Conservation (phyloP, 179 eudicot species). For the Silene noctiflora region DNA sequence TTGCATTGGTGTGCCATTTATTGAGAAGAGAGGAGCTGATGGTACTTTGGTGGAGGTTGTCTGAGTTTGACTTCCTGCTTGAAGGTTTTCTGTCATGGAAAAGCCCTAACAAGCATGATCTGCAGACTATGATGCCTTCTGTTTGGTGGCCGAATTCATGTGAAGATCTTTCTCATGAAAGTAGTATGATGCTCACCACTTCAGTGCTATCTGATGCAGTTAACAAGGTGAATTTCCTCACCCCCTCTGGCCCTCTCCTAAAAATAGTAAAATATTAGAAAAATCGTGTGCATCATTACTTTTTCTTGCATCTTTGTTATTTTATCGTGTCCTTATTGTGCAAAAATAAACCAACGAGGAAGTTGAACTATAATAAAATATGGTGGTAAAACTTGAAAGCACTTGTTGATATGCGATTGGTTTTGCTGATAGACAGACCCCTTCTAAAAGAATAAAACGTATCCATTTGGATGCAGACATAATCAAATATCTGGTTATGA, state of each 20-base stretch:
- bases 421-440: neutral
- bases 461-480: neutral
- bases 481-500: neutral
- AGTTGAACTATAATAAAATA: neutral
- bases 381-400: neutral
- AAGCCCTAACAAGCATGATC: conserved; percentile 82
- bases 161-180: conserved; percentile 74
- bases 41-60: conserved; percentile 77
- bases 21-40: conserved; percentile 73
- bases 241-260: neutral
- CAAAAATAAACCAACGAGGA: neutral
- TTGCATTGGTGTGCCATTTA: conserved; percentile 73
- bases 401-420: neutral
- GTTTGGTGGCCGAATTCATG: conserved; percentile 96
- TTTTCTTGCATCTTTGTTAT: neutral
- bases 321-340: neutral
- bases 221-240: conserved; percentile 47
- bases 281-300: neutral
- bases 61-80: conserved; percentile 71
- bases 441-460: neutral
- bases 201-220: conserved; percentile 73
- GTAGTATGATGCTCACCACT: conserved; percentile 75
- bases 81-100: conserved; percentile 88
- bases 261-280: neutral
- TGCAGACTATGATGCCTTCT: conserved; percentile 73